A percentile compares a stretch with the other conserved stretches of the same genome.
Evolutionary conservation across 305 asterid genomes (phyloP).

Genomic region (Fraxinus dipetala): DNA sequence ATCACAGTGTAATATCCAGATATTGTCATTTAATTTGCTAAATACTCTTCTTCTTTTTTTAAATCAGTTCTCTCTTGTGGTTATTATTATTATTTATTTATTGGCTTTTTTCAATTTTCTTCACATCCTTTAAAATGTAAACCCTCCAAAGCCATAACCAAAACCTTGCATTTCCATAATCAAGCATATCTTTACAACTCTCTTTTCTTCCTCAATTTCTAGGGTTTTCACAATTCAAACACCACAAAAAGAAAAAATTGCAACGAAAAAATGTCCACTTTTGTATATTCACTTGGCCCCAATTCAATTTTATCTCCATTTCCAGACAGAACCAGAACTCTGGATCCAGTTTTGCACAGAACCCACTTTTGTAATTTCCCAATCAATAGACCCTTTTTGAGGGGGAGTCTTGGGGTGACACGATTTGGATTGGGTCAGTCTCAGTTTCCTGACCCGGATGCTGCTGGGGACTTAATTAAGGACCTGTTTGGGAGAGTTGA

Average conservation of each 20-base stretch:
- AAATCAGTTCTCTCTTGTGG: too few species aligned
- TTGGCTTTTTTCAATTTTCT: too few species aligned
- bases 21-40: too few species aligned
- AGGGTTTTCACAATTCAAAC: neutral
- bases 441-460: conserved; percentile 64
- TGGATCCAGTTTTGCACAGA: conserved; percentile 37
- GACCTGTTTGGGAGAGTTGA: conserved; percentile 70
- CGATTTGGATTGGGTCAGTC: conserved; percentile 75
- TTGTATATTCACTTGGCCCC: conserved; percentile 42
- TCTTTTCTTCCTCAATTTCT: conserved; percentile 7
- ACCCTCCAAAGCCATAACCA: neutral
- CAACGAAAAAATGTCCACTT: conserved; percentile 44
- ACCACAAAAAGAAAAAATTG: neutral
- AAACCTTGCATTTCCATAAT: conserved; percentile 5
- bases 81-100: too few species aligned
- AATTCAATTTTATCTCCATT: conserved; percentile 51
- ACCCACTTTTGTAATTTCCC: conserved; percentile 41
- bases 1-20: too few species aligned
- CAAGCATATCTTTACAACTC: neutral
- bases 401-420: conserved; percentile 54
- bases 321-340: conserved; percentile 39
- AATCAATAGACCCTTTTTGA: conserved; percentile 40
- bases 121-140: neutral
- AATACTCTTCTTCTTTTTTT: too few species aligned
- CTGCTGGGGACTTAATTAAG: conserved; percentile 47